Evolutionary conservation across 2,329 filamentous ascomycete genomes (phyloP).

Genomic region (Diaporthe vaccinii): DNA sequence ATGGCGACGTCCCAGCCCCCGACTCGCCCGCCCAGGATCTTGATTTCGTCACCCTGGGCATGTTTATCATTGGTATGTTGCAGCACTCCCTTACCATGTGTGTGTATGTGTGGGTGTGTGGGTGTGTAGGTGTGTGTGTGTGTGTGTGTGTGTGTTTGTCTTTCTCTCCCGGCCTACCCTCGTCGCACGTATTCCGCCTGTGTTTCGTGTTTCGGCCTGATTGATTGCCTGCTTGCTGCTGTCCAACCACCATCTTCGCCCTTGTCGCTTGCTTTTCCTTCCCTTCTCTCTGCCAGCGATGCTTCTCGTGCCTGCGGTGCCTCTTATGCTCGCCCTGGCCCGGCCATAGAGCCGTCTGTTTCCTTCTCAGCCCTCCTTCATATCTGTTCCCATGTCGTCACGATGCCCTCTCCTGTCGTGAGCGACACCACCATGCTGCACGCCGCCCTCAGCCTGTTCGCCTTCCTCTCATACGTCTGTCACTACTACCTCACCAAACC

Average conservation of each 20-base stretch:
- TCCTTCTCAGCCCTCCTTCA: neutral
- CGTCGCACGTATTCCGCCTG: neutral
- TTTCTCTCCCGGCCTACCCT: neutral
- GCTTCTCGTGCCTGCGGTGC: neutral
- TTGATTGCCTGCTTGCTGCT: conserved; percentile 26
- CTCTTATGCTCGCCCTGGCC: neutral
- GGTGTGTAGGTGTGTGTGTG: neutral
- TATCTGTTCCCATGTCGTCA: too few species aligned
- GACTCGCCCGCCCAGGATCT: conserved; percentile 55
- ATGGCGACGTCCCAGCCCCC: conserved; percentile 41
- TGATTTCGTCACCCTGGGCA: conserved; percentile 78
- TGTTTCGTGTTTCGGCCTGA: conserved; percentile 24
- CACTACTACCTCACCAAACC: conserved; percentile 26
- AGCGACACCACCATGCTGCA: conserved; percentile 24
- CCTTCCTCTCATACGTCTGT: conserved; percentile 25
- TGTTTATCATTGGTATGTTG: conserved; percentile 77
- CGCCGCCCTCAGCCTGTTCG: conserved; percentile 30
- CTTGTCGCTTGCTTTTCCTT: neutral
- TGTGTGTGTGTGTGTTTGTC: conserved; percentile 7
- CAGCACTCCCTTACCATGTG: neutral
- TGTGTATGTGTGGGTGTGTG: neutral
- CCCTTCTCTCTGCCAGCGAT: neutral
- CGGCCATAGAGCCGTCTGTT: neutral
- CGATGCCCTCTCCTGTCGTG: neutral
- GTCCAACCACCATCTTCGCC: neutral